Evolutionary conservation across 768 basidiomycete genomes (phyloP), one percentile per base, ranked within the genome.

Genomic region (Polyporus arcularius): DNA sequence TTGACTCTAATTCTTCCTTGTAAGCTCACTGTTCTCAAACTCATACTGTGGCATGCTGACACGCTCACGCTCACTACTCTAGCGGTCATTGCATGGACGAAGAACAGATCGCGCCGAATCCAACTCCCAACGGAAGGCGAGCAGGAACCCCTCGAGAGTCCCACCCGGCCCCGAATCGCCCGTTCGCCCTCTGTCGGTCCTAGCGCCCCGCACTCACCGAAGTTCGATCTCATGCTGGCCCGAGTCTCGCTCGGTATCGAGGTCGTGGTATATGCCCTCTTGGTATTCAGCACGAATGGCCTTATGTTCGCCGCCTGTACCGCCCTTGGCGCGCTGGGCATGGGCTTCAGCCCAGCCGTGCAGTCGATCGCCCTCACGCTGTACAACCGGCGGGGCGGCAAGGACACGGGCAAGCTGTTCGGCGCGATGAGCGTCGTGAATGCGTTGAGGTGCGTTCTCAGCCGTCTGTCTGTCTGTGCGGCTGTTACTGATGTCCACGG

Each of bases 401-500:
- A 78, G 14, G 89, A 94, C 67, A 76, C 80, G 12, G 94, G 93
- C 3, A 80, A 78, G 66, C 77, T 97, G 16, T 95, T 94, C 68
- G 94, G 92, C 12, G 92, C 86, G 4, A 65, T 95, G 58, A 86
- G 87, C 57, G 89, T 95, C 31, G 65, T 93, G 4, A 84, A 89
- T 62, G 85, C 89, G 5, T 68, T 93, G 10, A 79, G 85, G 85
- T 88, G 65, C 48, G 78, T 63, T 51, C 14, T 32, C 47, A 38
- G 45, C 18, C 9, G 16, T 18, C 40, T 30, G 3, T 52, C 31
- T 31, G 18, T 11, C 47, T 55, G 40, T 58, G 51, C 50, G 43
- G 31, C 35, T 50, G 12, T 2, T 40, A n/a, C 40, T 30, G 26
- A 39, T 55, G 35, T 38, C 16, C 46, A 18, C 10, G 39, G 58